phyloP scores from a whole-genome alignment of 805 yeast genomes.

The Crinitomyces ghanaensis region DNA sequence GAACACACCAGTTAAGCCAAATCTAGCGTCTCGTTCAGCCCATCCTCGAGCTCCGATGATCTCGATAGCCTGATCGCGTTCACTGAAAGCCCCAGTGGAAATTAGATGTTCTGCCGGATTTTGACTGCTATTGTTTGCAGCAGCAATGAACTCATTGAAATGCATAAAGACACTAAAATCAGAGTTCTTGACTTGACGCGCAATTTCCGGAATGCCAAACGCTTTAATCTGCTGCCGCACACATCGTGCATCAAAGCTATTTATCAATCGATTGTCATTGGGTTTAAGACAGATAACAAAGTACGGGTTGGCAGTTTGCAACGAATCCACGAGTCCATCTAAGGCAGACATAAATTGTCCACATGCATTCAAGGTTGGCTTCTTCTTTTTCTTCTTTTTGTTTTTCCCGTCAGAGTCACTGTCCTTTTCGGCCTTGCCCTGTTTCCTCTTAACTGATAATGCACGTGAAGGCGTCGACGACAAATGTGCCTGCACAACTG shows the following conservation, averaged over 20 bases:
- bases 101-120: constrained; percentile 5
- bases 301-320: constrained; percentile 30
- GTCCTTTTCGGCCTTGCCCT: constrained; percentile 3
- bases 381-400: constrained; percentile 2
- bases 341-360: constrained; percentile 27
- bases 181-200: constrained; percentile 27
- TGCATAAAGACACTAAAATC: constrained; percentile 31
- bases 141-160: constrained; percentile 26
- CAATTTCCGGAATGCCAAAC: constrained; percentile 31
- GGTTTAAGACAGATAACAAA: constrained; percentile 33
- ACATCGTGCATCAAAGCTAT: constrained; percentile 32
- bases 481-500: constrained; percentile 29
- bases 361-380: constrained; percentile 14
- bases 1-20: constrained; percentile 31
- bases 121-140: constrained; percentile 10
- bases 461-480: constrained; percentile 31
- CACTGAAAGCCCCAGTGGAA: constrained; percentile 15
- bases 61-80: constrained; percentile 24
- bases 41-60: constrained; percentile 23
- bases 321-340: constrained; percentile 27
- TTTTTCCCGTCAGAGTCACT: constrained; percentile 7
- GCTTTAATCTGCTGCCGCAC: constrained; percentile 33
- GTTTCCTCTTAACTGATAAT: constrained; percentile 24
- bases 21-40: constrained; percentile 28
- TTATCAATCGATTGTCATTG: constrained; percentile 28